Conservation (phyloP, 805 yeast genomes). For the Clavispora santaluciae region DNA sequence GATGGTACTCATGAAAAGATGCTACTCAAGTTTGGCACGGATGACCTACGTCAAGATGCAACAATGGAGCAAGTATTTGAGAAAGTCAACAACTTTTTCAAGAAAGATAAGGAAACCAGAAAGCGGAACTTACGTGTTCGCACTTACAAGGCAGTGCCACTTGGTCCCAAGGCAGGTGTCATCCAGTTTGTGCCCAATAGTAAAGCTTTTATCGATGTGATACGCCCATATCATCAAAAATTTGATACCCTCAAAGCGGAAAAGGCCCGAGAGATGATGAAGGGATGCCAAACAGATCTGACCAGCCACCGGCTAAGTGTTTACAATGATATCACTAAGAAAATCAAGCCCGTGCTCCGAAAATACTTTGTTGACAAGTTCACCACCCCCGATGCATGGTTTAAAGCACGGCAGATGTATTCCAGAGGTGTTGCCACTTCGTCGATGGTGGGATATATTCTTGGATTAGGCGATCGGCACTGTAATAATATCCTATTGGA, state of each 20-base stretch:
- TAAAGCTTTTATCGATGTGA: slow-evolving; percentile 60
- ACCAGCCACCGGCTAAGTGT: slow-evolving; percentile 38
- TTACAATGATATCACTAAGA: slow-evolving; percentile 43
- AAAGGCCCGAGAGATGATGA: slow-evolving; percentile 64
- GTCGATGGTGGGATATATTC: slow-evolving; percentile 80
- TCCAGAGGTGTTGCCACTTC: slow-evolving; percentile 77
- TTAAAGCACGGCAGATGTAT: slow-evolving; percentile 55
- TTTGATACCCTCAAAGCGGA: slow-evolving; percentile 45
- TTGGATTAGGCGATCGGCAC: slow-evolving; percentile 95
- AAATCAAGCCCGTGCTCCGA: slow-evolving; percentile 64
- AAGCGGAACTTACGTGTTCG: slow-evolving; percentile 58
- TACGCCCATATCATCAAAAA: slow-evolving; percentile 56
- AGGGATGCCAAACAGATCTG: slow-evolving; percentile 45
- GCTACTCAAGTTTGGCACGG: slow-evolving; percentile 79
- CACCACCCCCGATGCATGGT: slow-evolving; percentile 70
- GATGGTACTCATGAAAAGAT: slow-evolving; percentile 58
- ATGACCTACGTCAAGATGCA: slow-evolving; percentile 92
- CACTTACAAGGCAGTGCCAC: slow-evolving; percentile 85
- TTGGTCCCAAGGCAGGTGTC: slow-evolving; percentile 83
- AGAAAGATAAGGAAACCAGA: slow-evolving; percentile 50
- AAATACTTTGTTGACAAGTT: slow-evolving; percentile 67
- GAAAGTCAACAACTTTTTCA: slow-evolving; percentile 69
- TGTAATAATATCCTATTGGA: slow-evolving; percentile 87
- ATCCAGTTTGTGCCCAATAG: slow-evolving; percentile 87
- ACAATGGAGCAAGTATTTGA: slow-evolving; percentile 96